Evolutionary conservation across 2,329 filamentous ascomycete genomes (phyloP), one percentile per base, ranked within the genome.

Genomic region (Penicillium sp.): DNA sequence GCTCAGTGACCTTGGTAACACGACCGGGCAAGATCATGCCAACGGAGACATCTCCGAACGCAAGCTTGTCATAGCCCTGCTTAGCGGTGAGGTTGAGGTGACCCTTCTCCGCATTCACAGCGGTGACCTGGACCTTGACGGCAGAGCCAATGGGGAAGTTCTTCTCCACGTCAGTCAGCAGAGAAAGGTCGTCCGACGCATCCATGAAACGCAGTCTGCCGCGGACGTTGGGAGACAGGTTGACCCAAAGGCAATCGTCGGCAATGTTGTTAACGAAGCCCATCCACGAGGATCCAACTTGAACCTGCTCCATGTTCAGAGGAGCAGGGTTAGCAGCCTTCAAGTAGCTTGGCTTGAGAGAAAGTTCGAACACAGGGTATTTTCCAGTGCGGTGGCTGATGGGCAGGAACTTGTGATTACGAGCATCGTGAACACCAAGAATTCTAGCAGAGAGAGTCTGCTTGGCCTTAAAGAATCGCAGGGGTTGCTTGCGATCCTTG

Each of bases 121-220:
- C 80, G 51, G 89, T 85, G 18, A 96, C 91, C 26, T 86, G 86
- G 10, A 92, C 90, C 69, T 85, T 88, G 41, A 99, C 74, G 5
- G 91, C 94, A 42, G 89, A 94, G n/a, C 94, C 94, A 36, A 96
- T 73, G 0, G 94, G 93, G 72, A 96, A 97, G 72, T 90, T 89
- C 59, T 84, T 81, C 44, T 85, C 81, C 3, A 97, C 76, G 64
- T 96, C 84, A 30, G 87, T 84, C 34, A 96, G 78, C 51, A 89
- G 81, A 7, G 91, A 89, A 43, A 96, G 77, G 70, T 97, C 91
- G 65, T 96, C 90, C 0, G 91, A 91, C 8, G 94, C 84, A 67
- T 97, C 92, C 71, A 94, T 85, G 58, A 88, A 82, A 50, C 85
- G 85, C 52, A 99, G 84, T 47, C 91, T 85, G 52, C 94, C 94